Percentiles rank a stretch among this genome's conserved stretches.
Evolutionary conservation across 192 early-diverging fungal species (phyloP).

Genomic region (Paraglomus brasilianum): DNA sequence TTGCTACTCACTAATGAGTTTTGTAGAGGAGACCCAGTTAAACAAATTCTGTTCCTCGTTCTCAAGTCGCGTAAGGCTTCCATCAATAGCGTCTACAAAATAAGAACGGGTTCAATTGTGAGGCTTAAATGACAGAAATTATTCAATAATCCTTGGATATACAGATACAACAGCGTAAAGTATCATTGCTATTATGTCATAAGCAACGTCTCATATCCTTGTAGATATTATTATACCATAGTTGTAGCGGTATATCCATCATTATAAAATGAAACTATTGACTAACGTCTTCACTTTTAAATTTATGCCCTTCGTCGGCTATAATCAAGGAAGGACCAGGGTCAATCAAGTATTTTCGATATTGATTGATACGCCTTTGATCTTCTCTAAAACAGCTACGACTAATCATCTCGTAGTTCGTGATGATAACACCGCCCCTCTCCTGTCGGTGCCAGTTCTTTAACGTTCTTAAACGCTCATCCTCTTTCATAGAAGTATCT

Average conservation of each 20-base stretch:
- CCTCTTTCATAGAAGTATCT: no score
- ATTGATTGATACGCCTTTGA: background rate
- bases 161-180: background rate
- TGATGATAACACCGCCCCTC: conserved; percentile 66
- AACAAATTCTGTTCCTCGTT: conserved; percentile 62
- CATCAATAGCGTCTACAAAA: conserved; percentile 34
- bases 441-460: conserved; percentile 53
- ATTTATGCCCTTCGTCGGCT: conserved; percentile 81
- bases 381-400: conserved; percentile 42
- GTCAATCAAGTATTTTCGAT: conserved; percentile 46
- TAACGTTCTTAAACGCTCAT: conserved; percentile 23
- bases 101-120: background rate
- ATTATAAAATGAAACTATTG: conserved; percentile 28
- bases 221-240: background rate
- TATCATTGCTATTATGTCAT: background rate
- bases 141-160: background rate
- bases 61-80: conserved; percentile 40
- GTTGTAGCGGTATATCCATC: no score
- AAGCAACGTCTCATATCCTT: background rate
- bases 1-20: conserved; percentile 55
- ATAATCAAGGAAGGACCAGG: conserved; percentile 72
- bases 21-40: conserved; percentile 86
- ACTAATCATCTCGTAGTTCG: conserved; percentile 53
- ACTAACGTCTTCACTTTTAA: conserved; percentile 55
- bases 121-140: background rate